phyloP scores from a whole-genome alignment of 176 grass and related monocot genomes.

The Aegilops speltoides region DNA sequence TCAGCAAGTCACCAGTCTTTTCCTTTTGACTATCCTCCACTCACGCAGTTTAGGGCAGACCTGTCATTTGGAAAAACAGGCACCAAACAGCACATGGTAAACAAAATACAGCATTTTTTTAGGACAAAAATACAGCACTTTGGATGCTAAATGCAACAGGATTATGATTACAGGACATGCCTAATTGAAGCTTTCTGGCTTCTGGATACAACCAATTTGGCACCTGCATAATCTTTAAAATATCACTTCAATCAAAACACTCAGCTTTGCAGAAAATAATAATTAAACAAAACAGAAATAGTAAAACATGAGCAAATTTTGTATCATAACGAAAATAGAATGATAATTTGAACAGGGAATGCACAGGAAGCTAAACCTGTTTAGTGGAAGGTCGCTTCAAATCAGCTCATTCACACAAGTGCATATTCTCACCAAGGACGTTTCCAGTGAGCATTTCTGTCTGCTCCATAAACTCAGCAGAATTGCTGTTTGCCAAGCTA shows the following conservation, averaged over 20 bases:
- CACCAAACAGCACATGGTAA: conserved; percentile 37
- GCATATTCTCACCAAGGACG: conserved; percentile 15
- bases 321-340: conserved; percentile 18
- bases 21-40: background rate
- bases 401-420: conserved; percentile 26
- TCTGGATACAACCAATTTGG: conserved; percentile 29
- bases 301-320: background rate
- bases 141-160: conserved; percentile 7
- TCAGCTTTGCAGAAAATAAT: conserved; percentile 35
- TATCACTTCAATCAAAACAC: conserved; percentile 41
- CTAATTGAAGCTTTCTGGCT: conserved; percentile 36
- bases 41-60: conserved; percentile 42
- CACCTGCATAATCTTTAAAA: conserved; percentile 61
- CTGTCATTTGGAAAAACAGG: conserved; percentile 37
- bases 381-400: conserved; percentile 29
- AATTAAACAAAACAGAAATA: conserved; percentile 19
- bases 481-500: conserved; percentile 24
- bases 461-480: conserved; percentile 33
- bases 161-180: conserved; percentile 42
- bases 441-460: background rate
- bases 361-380: conserved; percentile 60
- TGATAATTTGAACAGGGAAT: conserved; percentile 11
- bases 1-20: background rate
- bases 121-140: no score
- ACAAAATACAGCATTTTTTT: conserved; percentile 45